phyloP scores from a whole-genome alignment of 768 basidiomycete species.

The Coprinellus micaceus region DNA sequence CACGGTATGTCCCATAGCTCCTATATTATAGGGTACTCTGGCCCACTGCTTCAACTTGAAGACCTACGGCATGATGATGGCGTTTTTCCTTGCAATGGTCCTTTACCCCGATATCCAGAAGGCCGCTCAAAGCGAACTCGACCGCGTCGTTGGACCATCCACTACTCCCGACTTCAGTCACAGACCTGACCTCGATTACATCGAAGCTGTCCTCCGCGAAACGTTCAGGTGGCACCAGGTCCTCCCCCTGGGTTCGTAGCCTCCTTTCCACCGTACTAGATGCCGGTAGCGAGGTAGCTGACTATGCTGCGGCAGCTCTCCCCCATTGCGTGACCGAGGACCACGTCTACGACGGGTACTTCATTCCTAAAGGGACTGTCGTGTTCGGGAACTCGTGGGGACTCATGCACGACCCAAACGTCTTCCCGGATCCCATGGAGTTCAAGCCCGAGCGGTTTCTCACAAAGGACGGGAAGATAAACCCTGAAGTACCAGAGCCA shows the following conservation, averaged over 20 bases:
- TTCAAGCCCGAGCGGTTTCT: conserved; percentile 12
- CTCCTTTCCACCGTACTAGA: background rate
- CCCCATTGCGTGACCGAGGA: conserved; percentile 9
- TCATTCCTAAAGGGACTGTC: conserved; percentile 12
- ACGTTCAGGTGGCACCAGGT: conserved; percentile 19
- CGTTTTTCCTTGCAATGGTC: conserved; percentile 27
- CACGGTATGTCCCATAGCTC: background rate
- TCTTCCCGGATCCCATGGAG: conserved; percentile 8
- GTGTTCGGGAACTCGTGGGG: conserved; percentile 15
- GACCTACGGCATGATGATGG: conserved; percentile 1
- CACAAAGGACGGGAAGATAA: conserved; percentile 6
- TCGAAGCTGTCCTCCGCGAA: conserved; percentile 33
- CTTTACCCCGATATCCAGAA: conserved; percentile 32
- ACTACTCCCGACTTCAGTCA: conserved; percentile 31
- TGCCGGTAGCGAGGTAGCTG: background rate
- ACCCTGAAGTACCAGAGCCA: background rate
- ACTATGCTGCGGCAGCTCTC: background rate
- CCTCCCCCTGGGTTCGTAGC: conserved; percentile 10
- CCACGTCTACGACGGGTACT: conserved; percentile 12
- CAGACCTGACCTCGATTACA: conserved; percentile 28
- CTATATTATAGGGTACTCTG: background rate
- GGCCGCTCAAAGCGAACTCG: conserved; percentile 40
- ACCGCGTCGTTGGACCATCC: conserved; percentile 30
- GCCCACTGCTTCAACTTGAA: background rate
- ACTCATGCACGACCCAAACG: conserved; percentile 10